A percentile compares a stretch with the other conserved stretches of the same genome.
These are phyloP conservation scores for Fusarium compactum DNA, from an alignment of 2,329 filamentous ascomycete genomes.

Conservation along the genomic window DNA sequence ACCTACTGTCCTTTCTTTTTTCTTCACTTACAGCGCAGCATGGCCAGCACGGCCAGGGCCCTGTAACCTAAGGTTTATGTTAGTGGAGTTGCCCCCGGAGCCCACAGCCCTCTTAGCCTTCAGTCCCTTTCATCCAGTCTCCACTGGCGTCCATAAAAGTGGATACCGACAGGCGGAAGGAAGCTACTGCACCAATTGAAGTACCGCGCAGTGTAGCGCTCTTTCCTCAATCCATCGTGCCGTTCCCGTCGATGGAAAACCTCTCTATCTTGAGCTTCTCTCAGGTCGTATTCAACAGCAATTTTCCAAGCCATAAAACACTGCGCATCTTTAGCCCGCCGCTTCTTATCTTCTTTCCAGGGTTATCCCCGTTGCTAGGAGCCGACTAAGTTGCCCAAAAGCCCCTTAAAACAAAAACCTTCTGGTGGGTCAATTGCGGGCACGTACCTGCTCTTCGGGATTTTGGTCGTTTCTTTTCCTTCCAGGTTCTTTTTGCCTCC, in stretches of 20 bases:
- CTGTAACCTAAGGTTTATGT: slow-evolving; percentile 13
- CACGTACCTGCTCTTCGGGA: not conserved
- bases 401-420: slow-evolving; percentile 37
- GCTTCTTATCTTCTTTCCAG: slow-evolving; percentile 4
- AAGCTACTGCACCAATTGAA: slow-evolving; percentile 22
- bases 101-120: slow-evolving; percentile 18
- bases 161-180: slow-evolving; percentile 19
- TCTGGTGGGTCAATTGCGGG: not conserved
- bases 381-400: slow-evolving; percentile 9
- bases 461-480: not conserved
- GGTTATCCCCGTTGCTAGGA: slow-evolving; percentile 15
- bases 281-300: not conserved
- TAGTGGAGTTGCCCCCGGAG: slow-evolving; percentile 13
- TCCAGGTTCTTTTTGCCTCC: not conserved
- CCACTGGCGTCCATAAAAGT: slow-evolving; percentile 32
- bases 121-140: not conserved
- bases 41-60: slow-evolving; percentile 15
- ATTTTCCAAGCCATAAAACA: not conserved
- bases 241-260: slow-evolving; percentile 7
- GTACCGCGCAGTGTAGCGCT: not conserved
- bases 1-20: not conserved
- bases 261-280: not conserved
- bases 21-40: not conserved
- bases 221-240: not conserved
- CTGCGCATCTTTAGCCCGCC: not conserved